Evolutionary conservation across 2,329 filamentous ascomycete genomes (phyloP), one percentile per base, ranked within the genome.

Genomic region (Aspergillus piperis): DNA sequence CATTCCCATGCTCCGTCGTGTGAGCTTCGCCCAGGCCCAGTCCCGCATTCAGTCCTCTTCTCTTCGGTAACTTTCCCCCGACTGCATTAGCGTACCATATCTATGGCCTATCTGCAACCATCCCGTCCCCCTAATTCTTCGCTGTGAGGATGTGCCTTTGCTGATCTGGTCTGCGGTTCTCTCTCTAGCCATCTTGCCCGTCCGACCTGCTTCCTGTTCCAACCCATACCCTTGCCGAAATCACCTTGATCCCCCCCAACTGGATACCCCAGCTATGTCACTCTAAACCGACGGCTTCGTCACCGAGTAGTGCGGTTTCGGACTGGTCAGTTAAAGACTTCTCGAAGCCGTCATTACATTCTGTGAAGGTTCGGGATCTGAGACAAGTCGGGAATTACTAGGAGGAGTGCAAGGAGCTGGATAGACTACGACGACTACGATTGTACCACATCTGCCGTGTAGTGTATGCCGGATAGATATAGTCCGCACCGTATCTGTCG

Each of bases 181-280:
- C 7, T 13, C 0, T 36, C 41, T 60, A 67, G 62, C 55, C 63
- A 59, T 56, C 54, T 63, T 51, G 60, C 48, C 52, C 51, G 54
- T 53, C 48, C 62, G 39, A 25, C 51, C 53, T 58, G 49, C 49
- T 60, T 56, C 55, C 57, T 58, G 25, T 61, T 41, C 51, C 59
- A 44, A 21, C 50, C 62, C 44, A 48, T 39, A 55, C 58, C 59
- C 30, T 63, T 49, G 54, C 58, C 54, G 41, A 57, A 58, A 57
- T 51, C 44, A 48, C 51, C 47, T 60, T 53, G 32, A 59, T 60
- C 27, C 11, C 5, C 4, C 19, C 55, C 30, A 47, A 47, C 36
- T 32, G 39, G 41, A 44, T 52, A 51, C 47, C 36, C 57, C 67
- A 65, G 67, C 55, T 69, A 74, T 75, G 72, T 65, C 68, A 62